Conservation (phyloP, 164 flowering plant genomes). For the Vitis labrusca region DNA sequence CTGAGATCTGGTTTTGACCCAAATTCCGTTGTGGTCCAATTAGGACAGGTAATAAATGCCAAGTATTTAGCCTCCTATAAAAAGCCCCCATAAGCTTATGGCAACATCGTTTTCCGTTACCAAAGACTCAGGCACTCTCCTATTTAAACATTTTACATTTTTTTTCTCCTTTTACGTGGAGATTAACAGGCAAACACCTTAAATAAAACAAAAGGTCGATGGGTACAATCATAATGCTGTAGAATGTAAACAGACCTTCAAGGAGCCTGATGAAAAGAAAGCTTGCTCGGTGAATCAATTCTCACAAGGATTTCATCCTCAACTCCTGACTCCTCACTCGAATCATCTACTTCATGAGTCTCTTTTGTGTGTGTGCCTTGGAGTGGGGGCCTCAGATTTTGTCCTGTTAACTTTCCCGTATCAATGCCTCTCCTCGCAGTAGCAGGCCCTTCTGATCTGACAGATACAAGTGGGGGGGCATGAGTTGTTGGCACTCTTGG, state of each 20-base stretch:
- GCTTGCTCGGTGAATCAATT: slow-evolving; percentile 83
- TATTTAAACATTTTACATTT: too few species aligned
- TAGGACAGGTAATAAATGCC: too few species aligned
- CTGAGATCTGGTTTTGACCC: too few species aligned
- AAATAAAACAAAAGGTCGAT: too few species aligned
- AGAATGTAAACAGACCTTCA: slow-evolving; percentile 7
- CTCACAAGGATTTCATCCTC: slow-evolving; percentile 72
- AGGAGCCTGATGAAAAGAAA: slow-evolving; percentile 50
- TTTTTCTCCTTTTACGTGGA: too few species aligned
- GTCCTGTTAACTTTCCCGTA: slow-evolving; percentile 13
- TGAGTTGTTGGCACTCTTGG: slow-evolving; percentile 42
- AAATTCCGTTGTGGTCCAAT: too few species aligned
- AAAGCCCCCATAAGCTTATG: too few species aligned
- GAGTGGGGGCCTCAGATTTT: slow-evolving; percentile 7
- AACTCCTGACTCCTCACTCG: slow-evolving; percentile 72
- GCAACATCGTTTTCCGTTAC: too few species aligned
- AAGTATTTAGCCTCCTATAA: too few species aligned
- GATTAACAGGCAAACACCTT: too few species aligned
- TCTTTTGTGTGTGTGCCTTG: slow-evolving; percentile 17
- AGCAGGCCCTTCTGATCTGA: slow-evolving; percentile 70
- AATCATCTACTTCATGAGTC: slow-evolving; percentile 27
- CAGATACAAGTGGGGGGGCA: slow-evolving; percentile 41
- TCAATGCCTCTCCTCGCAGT: slow-evolving; percentile 29
- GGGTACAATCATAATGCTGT: too few species aligned
- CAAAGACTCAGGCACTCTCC: too few species aligned